phyloP scores from a whole-genome alignment of 2,329 filamentous ascomycete genomes.

The Didymellaceae sp. region DNA sequence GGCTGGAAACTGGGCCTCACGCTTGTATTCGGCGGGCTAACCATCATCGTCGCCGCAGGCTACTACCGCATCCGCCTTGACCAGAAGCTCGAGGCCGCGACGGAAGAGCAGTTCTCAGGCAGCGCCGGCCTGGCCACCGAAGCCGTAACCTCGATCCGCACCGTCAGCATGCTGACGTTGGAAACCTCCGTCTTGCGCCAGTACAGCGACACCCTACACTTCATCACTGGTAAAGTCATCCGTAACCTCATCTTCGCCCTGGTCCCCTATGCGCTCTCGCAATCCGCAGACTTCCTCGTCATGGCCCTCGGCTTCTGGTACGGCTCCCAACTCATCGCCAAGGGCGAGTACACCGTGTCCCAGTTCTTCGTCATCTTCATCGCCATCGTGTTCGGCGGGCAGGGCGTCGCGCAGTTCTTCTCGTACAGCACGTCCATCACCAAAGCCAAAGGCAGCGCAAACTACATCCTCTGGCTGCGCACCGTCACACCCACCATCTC shows the following conservation, averaged over 20 bases:
- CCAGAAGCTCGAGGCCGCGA: conserved; percentile 12
- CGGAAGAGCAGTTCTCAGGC: conserved; percentile 8
- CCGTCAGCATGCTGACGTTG: conserved; percentile 14
- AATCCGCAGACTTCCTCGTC: conserved; percentile 6
- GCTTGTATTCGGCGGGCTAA: conserved; percentile 73
- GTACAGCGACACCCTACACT: conserved; percentile 2
- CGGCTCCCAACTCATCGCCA: conserved; percentile 7
- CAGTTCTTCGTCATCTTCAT: conserved; percentile 18
- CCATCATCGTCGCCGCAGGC: conserved; percentile 75
- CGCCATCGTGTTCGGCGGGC: conserved; percentile 14
- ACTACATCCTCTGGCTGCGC: conserved; percentile 9
- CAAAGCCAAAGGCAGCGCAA: conserved; percentile 3
- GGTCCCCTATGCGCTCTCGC: conserved; percentile 10
- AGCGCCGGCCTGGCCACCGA: conserved; percentile 11
- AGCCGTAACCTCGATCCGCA: conserved; percentile 13
- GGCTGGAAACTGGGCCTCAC: conserved; percentile 83
- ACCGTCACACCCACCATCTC: conserved; percentile 4
- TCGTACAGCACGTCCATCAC: conserved; percentile 8
- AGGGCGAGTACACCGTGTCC: background rate
- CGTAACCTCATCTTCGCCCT: conserved; percentile 5
- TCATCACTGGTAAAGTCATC: background rate
- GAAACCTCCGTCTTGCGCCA: conserved; percentile 3
- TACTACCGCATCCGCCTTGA: conserved; percentile 62
- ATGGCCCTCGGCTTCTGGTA: conserved; percentile 17
- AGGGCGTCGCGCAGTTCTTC: conserved; percentile 15